Evolutionary conservation across 257 asterid species (phyloP), one percentile per base, ranked within the genome.

Genomic region (Marsdenia floribunda): DNA sequence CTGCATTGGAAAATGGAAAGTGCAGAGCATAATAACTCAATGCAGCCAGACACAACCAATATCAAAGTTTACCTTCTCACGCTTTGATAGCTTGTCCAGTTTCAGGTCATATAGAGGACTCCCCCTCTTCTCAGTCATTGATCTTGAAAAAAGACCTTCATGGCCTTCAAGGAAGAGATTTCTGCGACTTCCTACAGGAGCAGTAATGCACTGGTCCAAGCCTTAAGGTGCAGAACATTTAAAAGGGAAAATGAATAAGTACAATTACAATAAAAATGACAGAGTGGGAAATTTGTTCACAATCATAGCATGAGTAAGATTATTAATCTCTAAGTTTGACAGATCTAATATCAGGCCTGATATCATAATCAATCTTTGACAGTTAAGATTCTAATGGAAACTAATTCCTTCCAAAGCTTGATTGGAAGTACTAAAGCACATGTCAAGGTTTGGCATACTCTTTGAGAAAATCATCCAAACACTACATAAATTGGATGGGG

Each of bases 11-110:
- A 24, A 9, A 58, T 47, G 6, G 24, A 71, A 77, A 13, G 24
- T 19, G 35, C 9, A 18, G 46, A 64, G 22, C 33, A 11, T 19
- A 38, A 63, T 24, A 58, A 35, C 11, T 33, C 12, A 64, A 50
- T 44, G 50, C 42, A 18, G 35, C 54, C n/a, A 78, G 24, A 46
- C 4, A 64, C 57, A 33, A 10, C 22, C 24, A 54, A 70, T 40
- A 64, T 6, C 63, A 63, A 75, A 63, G 35, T 53, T 71, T 60
- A 92, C 98, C 98, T 90, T 92, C 75, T 90, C 93, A 71, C 84
- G 86, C 84, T 95, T 96, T 2, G 96, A 87, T 26, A 90, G 85
- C 80, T 83, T 86, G 80, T 95, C 96, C 84, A 92, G 80, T 79
- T 82, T 90, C 57, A 81, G 87, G 70, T 88, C 83, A 73, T 86